A percentile compares a stretch with the other conserved stretches of the same genome.
Conservation (phyloP, 352 stramenopile species). For the Globisporangium echinulatum region DNA sequence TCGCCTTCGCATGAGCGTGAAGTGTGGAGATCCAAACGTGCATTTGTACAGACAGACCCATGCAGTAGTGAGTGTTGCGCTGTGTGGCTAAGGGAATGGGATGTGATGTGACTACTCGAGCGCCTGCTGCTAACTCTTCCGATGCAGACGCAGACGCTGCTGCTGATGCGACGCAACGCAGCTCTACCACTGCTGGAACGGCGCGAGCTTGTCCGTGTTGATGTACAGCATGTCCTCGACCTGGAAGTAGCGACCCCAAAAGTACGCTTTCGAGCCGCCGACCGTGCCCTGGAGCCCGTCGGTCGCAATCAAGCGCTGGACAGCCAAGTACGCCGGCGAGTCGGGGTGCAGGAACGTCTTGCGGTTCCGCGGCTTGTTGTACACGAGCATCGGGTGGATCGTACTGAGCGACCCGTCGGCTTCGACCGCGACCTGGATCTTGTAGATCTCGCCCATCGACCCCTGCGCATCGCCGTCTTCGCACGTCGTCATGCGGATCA, state of each 20-base stretch:
- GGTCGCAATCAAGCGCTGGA: constrained; percentile 53
- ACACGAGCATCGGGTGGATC: constrained; percentile 82
- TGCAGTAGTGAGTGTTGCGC: too few species aligned
- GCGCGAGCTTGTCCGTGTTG: constrained; percentile 77
- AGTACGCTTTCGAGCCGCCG: constrained; percentile 79
- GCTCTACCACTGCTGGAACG: constrained; percentile 70
- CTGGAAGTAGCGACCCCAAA: constrained; percentile 83
- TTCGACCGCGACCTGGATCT: constrained; percentile 83
- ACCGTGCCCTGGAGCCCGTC: constrained; percentile 54
- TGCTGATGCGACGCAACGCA: too few species aligned
- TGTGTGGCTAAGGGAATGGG: too few species aligned
- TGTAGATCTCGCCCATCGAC: constrained; percentile 84
- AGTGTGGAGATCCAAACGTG: too few species aligned
- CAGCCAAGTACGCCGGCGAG: constrained; percentile 64
- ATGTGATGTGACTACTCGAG: too few species aligned
- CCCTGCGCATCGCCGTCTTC: constrained; percentile 65
- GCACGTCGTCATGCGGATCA: constrained; percentile 80
- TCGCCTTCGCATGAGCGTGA: too few species aligned
- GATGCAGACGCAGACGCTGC: too few species aligned
- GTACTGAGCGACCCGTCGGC: constrained; percentile 51
- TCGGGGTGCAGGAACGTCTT: constrained; percentile 86
- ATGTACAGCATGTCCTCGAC: constrained; percentile 83
- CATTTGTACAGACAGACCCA: too few species aligned
- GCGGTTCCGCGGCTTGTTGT: constrained; percentile 81
- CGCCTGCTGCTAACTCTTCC: too few species aligned